A percentile compares a stretch with the other conserved stretches of the same genome.
phyloP scores from a whole-genome alignment of 2,329 filamentous ascomycete species.

The Sporothrix protearum region DNA sequence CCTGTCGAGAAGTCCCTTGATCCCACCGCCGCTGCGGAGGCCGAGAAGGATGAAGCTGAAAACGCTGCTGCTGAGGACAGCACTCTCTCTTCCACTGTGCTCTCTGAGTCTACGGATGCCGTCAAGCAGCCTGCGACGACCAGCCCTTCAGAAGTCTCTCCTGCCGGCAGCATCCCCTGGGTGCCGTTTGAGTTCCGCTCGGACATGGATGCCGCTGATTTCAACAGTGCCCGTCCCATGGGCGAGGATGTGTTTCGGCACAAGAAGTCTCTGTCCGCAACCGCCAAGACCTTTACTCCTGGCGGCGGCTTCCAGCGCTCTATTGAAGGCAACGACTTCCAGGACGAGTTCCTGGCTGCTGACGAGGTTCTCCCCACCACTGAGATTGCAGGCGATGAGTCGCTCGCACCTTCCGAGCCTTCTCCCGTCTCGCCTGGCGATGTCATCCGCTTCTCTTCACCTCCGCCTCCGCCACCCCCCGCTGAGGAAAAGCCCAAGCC shows the following conservation, averaged over 20 bases:
- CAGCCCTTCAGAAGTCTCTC: conserved; percentile 52
- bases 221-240: conserved; percentile 51
- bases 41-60: conserved; percentile 40
- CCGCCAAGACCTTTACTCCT: conserved; percentile 65
- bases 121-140: conserved; percentile 45
- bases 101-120: conserved; percentile 53
- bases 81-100: conserved; percentile 52
- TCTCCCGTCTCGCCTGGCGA: conserved; percentile 9
- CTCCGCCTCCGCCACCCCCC: conserved; percentile 32
- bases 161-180: conserved; percentile 52
- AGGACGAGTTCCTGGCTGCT: conserved; percentile 23
- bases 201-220: conserved; percentile 46
- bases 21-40: conserved; percentile 21
- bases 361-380: conserved; percentile 23
- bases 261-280: conserved; percentile 63
- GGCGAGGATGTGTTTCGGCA: conserved; percentile 44
- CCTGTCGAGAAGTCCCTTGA: neutral
- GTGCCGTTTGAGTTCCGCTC: conserved; percentile 59
- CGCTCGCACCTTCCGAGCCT: conserved; percentile 24
- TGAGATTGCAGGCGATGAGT: conserved; percentile 24
- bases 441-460: conserved; percentile 9
- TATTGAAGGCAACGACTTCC: conserved; percentile 31
- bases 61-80: conserved; percentile 48
- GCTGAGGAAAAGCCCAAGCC: conserved; percentile 31
- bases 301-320: conserved; percentile 34